Percentiles rank a stretch among this genome's conserved stretches.
These are phyloP conservation scores for Tephrocybe rancida DNA, from an alignment of 768 basidiomycete species.

Conservation along the genomic window DNA sequence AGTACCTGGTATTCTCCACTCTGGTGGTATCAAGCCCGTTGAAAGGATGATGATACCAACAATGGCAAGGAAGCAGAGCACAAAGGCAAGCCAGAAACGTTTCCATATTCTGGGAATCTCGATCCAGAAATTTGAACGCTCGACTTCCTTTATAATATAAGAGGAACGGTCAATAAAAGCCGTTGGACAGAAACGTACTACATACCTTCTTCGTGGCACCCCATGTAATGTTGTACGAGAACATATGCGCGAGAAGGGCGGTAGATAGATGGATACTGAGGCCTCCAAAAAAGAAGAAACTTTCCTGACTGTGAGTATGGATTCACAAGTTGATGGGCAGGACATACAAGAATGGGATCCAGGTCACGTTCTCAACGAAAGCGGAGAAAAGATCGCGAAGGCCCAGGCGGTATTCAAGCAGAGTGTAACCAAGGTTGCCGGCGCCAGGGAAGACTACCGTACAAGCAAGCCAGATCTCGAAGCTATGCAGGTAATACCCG, in stretches of 20 bases:
- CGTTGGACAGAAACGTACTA: background rate
- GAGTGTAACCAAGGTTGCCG: constrained; percentile 68
- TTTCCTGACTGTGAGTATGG: constrained; percentile 24
- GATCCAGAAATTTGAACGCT: constrained; percentile 87
- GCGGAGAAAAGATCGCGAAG: constrained; percentile 51
- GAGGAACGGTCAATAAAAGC: background rate
- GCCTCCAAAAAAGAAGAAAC: constrained; percentile 82
- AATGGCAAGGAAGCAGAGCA: constrained; percentile 53
- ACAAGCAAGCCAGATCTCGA: constrained; percentile 76
- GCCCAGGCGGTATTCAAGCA: constrained; percentile 71
- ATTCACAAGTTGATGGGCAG: constrained; percentile 12
- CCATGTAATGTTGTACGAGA: constrained; percentile 81
- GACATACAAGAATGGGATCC: constrained; percentile 77
- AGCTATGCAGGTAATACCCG: constrained; percentile 71
- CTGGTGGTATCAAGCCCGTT: constrained; percentile 53
- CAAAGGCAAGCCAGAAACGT: constrained; percentile 72
- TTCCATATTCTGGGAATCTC: constrained; percentile 85
- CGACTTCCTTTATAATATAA: constrained; percentile 62
- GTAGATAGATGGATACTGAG: constrained; percentile 70
- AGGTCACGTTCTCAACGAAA: constrained; percentile 60
- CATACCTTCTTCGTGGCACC: constrained; percentile 68
- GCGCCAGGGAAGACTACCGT: constrained; percentile 70
- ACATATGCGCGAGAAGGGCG: constrained; percentile 68
- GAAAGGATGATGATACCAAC: constrained; percentile 60
- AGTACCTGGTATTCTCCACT: constrained; percentile 61